A percentile compares a stretch with the other conserved stretches of the same genome.
These are phyloP conservation scores for Ophiostoma ulmi DNA, from an alignment of 2,329 filamentous ascomycete genomes.

Conservation along the genomic window DNA sequence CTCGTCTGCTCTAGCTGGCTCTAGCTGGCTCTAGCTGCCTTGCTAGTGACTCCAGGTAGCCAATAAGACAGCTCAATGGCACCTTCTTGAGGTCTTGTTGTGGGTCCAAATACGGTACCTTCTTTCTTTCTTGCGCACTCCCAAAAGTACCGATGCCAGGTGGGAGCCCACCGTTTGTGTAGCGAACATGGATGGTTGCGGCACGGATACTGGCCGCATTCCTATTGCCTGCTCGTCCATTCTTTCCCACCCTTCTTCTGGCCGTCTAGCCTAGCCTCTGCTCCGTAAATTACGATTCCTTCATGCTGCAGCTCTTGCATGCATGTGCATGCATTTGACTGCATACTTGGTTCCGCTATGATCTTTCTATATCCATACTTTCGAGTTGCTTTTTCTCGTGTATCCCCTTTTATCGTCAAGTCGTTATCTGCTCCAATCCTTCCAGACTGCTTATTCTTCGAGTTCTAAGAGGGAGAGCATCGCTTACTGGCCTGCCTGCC, in stretches of 20 bases:
- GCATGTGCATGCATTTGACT: constrained; percentile 8
- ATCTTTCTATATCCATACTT: not conserved
- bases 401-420: not conserved
- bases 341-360: not conserved
- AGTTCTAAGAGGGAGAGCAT: too few relatives aligned
- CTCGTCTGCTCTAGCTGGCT: not conserved
- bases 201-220: constrained; percentile 7
- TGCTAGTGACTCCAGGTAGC: not conserved
- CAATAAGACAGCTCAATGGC: not conserved
- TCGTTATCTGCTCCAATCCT: not conserved
- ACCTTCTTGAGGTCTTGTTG: not conserved
- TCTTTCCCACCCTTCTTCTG: not conserved
- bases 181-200: constrained; percentile 4
- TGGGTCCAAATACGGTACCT: not conserved
- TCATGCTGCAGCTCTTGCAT: constrained; percentile 5
- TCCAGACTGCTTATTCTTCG: not conserved
- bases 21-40: not conserved
- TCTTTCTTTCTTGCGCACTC: not conserved
- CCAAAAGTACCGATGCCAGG: constrained; percentile 2
- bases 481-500: not conserved
- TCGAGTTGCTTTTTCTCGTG: not conserved
- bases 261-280: not conserved
- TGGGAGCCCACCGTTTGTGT: not conserved
- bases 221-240: not conserved
- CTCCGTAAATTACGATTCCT: not conserved